Percentiles rank a stretch among this genome's conserved stretches.
Conservation (phyloP, 768 basidiomycete genomes). For the Auriscalpium microsporum region DNA sequence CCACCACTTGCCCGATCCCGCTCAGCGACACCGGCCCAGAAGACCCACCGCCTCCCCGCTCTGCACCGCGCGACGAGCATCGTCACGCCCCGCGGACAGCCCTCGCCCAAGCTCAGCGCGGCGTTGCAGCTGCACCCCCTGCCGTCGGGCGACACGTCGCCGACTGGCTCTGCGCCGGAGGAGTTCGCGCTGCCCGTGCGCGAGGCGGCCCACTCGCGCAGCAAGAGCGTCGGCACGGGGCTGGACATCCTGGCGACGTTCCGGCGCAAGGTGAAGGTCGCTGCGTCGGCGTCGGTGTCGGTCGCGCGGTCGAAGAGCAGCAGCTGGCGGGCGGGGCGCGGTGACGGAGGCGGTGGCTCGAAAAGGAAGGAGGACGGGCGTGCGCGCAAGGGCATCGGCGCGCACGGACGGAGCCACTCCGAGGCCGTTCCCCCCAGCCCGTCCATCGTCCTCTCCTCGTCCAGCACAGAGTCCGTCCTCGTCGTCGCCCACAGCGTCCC, state of each 20-base stretch:
- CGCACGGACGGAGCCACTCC: conserved; percentile 5
- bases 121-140: conserved; percentile 11
- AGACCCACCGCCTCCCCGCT: conserved; percentile 6
- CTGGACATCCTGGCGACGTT: conserved; percentile 1
- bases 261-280: conserved; percentile 3
- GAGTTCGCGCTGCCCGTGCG: conserved; percentile 9
- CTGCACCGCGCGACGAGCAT: conserved; percentile 4
- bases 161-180: conserved; percentile 7
- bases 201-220: conserved; percentile 5
- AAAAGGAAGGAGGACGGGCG: conserved; percentile 5
- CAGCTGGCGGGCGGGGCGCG: background rate
- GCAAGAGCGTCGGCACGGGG: conserved; percentile 1
- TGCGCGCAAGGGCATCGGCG: background rate
- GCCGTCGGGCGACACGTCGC: conserved; percentile 4
- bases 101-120: background rate
- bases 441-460: background rate
- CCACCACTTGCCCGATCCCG: no score
- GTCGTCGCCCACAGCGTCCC: background rate
- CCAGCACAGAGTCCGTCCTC: background rate
- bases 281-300: background rate
- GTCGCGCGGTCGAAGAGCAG: background rate
- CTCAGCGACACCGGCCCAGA: no score
- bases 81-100: conserved; percentile 7
- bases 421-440: background rate
- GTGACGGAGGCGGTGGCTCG: background rate